Conservation (phyloP, 139 green algal genomes). For the Haematococcus sp. region DNA sequence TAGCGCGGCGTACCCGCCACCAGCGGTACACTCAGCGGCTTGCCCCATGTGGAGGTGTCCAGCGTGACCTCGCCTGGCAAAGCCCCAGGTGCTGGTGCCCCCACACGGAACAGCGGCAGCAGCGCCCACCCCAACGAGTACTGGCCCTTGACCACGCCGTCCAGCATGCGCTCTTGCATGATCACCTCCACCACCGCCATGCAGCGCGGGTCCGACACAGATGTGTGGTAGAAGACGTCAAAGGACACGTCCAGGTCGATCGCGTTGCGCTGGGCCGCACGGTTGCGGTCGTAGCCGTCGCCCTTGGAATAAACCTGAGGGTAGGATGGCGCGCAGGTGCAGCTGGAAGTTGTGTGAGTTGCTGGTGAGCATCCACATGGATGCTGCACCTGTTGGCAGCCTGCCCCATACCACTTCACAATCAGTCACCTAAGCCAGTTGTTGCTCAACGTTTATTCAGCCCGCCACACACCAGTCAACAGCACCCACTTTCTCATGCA, state of each 20-base stretch:
- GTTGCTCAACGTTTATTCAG: too few relatives aligned
- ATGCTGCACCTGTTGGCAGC: too few relatives aligned
- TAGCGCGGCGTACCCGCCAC: conserved; percentile 62
- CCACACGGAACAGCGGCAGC: conserved; percentile 52
- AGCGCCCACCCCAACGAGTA: conserved; percentile 61
- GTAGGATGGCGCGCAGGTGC: too few relatives aligned
- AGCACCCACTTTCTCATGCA: too few relatives aligned
- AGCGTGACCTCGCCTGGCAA: background rate
- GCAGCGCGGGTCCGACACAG: conserved; percentile 34
- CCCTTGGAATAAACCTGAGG: conserved; percentile 11
- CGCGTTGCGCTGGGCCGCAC: conserved; percentile 35
- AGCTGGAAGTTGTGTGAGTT: conserved; percentile 14
- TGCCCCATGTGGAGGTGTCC: background rate
- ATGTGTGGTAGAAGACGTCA: conserved; percentile 59
- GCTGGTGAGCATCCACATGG: too few relatives aligned
- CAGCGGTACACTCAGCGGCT: conserved; percentile 37
- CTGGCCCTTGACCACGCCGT: conserved; percentile 40
- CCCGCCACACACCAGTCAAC: too few relatives aligned
- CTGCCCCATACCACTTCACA: too few relatives aligned
- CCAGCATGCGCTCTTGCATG: conserved; percentile 55
- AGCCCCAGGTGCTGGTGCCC: background rate
- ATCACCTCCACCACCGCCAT: conserved; percentile 61
- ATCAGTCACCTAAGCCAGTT: too few relatives aligned
- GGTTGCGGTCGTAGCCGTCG: conserved; percentile 17
- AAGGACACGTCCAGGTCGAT: conserved; percentile 53